Evolutionary conservation across 768 basidiomycete species (phyloP).

Genomic region (Boletus speciosus): DNA sequence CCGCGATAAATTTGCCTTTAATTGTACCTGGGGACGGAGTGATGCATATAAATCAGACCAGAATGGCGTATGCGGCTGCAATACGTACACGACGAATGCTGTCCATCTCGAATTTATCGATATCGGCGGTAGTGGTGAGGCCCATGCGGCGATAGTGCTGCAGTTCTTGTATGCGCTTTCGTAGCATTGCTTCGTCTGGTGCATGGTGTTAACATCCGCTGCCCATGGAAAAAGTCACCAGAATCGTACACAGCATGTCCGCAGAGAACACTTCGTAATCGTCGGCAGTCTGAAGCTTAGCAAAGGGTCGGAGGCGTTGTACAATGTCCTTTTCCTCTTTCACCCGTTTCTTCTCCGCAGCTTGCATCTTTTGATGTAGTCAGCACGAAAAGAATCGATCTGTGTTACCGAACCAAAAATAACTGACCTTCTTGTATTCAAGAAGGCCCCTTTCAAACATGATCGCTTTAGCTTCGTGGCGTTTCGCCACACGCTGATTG

Average conservation of each 20-base stretch:
- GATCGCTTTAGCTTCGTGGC: conserved; percentile 79
- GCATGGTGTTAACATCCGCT: not conserved
- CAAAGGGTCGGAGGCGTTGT: conserved; percentile 85
- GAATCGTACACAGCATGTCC: conserved; percentile 80
- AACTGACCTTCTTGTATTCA: conserved; percentile 87
- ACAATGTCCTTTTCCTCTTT: conserved; percentile 91
- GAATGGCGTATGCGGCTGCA: not conserved
- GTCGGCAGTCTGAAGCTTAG: conserved; percentile 83
- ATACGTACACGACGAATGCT: conserved; percentile 63
- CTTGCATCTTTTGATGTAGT: conserved; percentile 64
- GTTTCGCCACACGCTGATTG: conserved; percentile 80
- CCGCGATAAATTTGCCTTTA: conserved; percentile 54
- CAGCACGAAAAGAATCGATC: not conserved
- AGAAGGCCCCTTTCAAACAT: conserved; percentile 90
- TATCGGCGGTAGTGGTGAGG: conserved; percentile 78
- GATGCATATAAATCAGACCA: not conserved
- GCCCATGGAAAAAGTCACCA: not conserved
- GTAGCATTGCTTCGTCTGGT: conserved; percentile 80
- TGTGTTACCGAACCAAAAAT: no score
- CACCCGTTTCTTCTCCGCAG: conserved; percentile 83
- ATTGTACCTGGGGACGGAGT: conserved; percentile 46
- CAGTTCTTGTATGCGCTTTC: conserved; percentile 86
- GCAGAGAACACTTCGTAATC: conserved; percentile 88
- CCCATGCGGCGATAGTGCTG: conserved; percentile 89
- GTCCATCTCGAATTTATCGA: conserved; percentile 84